These are phyloP conservation scores for Sophora flavescens DNA, from an alignment of 306 rosid species.

Conservation along the genomic window DNA sequence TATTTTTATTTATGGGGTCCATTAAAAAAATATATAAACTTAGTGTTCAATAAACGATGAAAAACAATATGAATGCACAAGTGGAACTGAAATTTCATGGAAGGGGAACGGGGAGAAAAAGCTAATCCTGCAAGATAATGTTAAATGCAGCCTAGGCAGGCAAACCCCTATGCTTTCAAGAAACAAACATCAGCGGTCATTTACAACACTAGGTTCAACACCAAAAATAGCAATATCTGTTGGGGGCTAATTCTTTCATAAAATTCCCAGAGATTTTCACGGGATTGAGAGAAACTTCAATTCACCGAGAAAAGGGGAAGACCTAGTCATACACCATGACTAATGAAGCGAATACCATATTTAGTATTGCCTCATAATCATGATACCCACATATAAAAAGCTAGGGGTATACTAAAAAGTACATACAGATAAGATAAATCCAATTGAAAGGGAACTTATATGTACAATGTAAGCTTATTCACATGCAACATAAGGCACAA, in stretches of 20 bases:
- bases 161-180: conserved; percentile 37
- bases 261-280: conserved; percentile 34
- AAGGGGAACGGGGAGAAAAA: conserved; percentile 34
- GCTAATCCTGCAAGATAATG: conserved; percentile 33
- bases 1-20: too few relatives aligned
- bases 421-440: conserved; percentile 29
- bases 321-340: conserved; percentile 39
- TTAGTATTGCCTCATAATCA: conserved; percentile 50
- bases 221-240: conserved; percentile 26
- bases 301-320: conserved; percentile 32
- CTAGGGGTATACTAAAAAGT: conserved; percentile 42
- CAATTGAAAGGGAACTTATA: conserved; percentile 46
- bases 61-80: neutral
- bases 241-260: conserved; percentile 27
- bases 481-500: conserved; percentile 49
- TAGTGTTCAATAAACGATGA: too few relatives aligned
- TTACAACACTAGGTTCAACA: conserved; percentile 42
- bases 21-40: too few relatives aligned
- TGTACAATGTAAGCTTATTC: conserved; percentile 57
- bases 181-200: conserved; percentile 17
- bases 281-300: conserved; percentile 35
- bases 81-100: neutral
- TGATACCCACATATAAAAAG: conserved; percentile 59
- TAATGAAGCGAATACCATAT: conserved; percentile 41
- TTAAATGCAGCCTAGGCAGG: conserved; percentile 29